Evolutionary conservation across 2,329 filamentous ascomycete genomes (phyloP).

Genomic region (Sporothrix euskadiensis): DNA sequence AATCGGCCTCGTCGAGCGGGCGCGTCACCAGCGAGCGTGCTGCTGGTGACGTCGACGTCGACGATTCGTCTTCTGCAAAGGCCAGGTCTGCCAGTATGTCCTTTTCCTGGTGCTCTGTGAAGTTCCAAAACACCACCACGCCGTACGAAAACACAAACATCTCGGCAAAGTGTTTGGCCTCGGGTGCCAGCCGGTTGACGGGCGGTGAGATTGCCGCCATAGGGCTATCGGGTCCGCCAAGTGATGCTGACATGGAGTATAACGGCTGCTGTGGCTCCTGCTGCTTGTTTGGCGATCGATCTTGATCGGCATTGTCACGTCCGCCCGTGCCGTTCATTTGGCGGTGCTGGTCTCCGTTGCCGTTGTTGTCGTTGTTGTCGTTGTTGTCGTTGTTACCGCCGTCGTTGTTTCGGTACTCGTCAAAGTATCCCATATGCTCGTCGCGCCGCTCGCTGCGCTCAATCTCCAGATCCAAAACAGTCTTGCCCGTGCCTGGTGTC

Average conservation of each 20-base stretch:
- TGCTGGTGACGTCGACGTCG: neutral
- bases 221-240: neutral
- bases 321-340: conserved; percentile 2
- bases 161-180: conserved; percentile 81
- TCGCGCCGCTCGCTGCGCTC: conserved; percentile 87
- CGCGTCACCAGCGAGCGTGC: conserved; percentile 66
- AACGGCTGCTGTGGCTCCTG: conserved; percentile 15
- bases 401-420: conserved; percentile 51
- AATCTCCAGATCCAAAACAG: conserved; percentile 90
- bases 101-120: conserved; percentile 93
- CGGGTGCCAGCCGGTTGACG: conserved; percentile 63
- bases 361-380: neutral
- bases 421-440: conserved; percentile 88
- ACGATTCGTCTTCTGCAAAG: conserved; percentile 69
- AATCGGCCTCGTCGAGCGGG: conserved; percentile 83
- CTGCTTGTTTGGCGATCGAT: neutral
- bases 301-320: neutral
- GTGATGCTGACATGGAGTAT: conserved; percentile 13
- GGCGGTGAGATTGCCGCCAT: conserved; percentile 36
- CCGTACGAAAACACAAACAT: conserved; percentile 98
- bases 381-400: conserved; percentile 26
- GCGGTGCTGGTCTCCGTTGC: neutral
- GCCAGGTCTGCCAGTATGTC: conserved; percentile 93
- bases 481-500: conserved; percentile 84
- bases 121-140: conserved; percentile 98